Conservation (phyloP, 106 monocot genomes). For the Allium sativum region DNA sequence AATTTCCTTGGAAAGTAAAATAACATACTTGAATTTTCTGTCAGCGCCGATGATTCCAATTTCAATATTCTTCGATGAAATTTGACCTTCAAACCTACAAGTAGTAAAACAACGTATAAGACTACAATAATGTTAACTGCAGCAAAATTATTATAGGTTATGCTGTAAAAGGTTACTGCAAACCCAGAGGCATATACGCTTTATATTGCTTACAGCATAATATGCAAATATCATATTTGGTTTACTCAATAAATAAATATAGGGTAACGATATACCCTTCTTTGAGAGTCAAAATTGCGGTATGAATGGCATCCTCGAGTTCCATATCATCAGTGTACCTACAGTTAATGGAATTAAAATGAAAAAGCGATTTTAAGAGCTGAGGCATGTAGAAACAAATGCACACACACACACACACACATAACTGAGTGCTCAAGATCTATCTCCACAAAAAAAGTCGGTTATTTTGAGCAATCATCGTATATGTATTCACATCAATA, state of each 20-base stretch:
- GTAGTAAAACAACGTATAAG: slow-evolving; percentile 2
- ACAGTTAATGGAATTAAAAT: slow-evolving; percentile 1
- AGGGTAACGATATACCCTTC: slow-evolving; percentile 41
- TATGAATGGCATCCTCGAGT: slow-evolving; percentile 98
- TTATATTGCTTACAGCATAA: too few relatives aligned
- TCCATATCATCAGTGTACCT: slow-evolving; percentile 99
- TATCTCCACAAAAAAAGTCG: too few relatives aligned
- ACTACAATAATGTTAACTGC: not conserved
- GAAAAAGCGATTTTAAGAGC: too few relatives aligned
- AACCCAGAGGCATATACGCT: too few relatives aligned
- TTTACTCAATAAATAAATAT: not conserved
- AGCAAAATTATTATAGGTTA: too few relatives aligned
- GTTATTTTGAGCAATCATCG: too few relatives aligned
- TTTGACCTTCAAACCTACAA: slow-evolving; percentile 94
- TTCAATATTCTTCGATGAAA: slow-evolving; percentile 94
- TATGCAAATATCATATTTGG: too few relatives aligned
- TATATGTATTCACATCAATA: too few relatives aligned
- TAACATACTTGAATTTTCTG: slow-evolving; percentile 59
- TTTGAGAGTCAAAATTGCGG: slow-evolving; percentile 95
- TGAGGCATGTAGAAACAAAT: too few relatives aligned
- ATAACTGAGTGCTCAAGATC: too few relatives aligned
- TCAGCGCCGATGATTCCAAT: slow-evolving; percentile 86
- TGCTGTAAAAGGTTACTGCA: too few relatives aligned
- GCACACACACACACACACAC: too few relatives aligned
- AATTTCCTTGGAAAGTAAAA: not conserved